phyloP scores from a whole-genome alignment of 345 rosid species.

The Microthlaspi erraticum region DNA sequence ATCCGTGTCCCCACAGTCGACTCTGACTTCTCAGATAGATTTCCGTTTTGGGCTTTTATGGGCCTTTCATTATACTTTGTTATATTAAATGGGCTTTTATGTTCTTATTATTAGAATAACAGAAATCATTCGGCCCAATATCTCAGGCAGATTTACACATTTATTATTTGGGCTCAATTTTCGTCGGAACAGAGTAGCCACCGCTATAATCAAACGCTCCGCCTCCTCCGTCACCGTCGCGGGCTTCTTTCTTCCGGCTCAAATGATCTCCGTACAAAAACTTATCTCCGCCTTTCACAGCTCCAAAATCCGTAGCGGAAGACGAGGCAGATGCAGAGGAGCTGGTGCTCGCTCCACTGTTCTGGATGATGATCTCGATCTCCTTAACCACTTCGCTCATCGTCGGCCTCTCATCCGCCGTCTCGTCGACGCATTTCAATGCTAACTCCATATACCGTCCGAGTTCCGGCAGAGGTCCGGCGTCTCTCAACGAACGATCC shows the following conservation, averaged over 20 bases:
- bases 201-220: constrained; percentile 74
- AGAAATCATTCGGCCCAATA: too few species aligned
- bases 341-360: constrained; percentile 69
- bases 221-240: constrained; percentile 38
- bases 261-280: constrained; percentile 57
- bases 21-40: constrained; percentile 35
- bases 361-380: constrained; percentile 73
- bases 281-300: constrained; percentile 47
- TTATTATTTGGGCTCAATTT: constrained; percentile 68
- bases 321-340: constrained; percentile 86
- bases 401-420: constrained; percentile 80
- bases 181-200: constrained; percentile 63
- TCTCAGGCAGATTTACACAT: too few species aligned
- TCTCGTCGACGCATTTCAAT: constrained; percentile 84
- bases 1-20: constrained; percentile 25
- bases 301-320: constrained; percentile 73
- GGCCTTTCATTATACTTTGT: neutral
- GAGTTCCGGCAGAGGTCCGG: constrained; percentile 57
- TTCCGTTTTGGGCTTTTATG: constrained; percentile 37
- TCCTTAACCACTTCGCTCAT: constrained; percentile 85
- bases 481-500: constrained; percentile 64
- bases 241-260: constrained; percentile 47
- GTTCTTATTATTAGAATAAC: too few species aligned
- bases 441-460: constrained; percentile 71
- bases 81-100: too few species aligned